Base-by-base conservation (phyloP, 305 asterid species). In the Rubia tinctorum region DNA sequence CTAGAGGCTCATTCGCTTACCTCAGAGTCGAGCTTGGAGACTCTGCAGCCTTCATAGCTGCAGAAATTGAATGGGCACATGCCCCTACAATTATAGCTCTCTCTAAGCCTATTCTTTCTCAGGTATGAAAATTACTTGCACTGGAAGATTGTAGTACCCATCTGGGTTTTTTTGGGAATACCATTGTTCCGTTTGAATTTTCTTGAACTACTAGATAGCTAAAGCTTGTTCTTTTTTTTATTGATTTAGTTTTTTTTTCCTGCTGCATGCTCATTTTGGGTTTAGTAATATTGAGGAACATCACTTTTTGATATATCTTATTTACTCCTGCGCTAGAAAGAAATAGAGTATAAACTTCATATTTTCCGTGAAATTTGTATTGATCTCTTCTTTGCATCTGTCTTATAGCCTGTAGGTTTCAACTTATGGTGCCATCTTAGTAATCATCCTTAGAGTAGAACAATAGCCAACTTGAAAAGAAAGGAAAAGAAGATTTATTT, bases 41-140 rank as follows among this genome's bases (percentile, higher is more conserved):
- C 67, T 88, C 90, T 15, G 91, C 89, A 0, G 90, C 97, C 74
- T 90, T 88, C 67, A 80, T 90, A 11, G 81, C 95, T 6, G 93
- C 96, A 0, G 97, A 89, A 13, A 92, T n/a, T n/a, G 99, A 94
- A 80, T 97, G 88, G 5, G 99, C 99, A 73, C 99, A 94, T 85
- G 79, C 96, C 23, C 97, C 97, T 22, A 95, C 99, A 74, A 79
- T 90, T 34, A 27, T 74, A 70, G 97, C 99, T 63, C 91, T 94
- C 37, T 88, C 93, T 63, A 84, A 90, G 78, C 99, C 99, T 67
- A 45, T 91, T 66, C 58, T 87, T 39, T 81, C 92, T 63, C 99
- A 90, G 95, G 99, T 88, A 20, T 40, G 58, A 18, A 14, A 18
- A 67, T 44, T 69, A 15, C 23, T 30, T 69, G 58, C 71, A 1